Base-by-base conservation (phyloP, 2,329 filamentous ascomycete species). In the Diplocarpon rosae region DNA sequence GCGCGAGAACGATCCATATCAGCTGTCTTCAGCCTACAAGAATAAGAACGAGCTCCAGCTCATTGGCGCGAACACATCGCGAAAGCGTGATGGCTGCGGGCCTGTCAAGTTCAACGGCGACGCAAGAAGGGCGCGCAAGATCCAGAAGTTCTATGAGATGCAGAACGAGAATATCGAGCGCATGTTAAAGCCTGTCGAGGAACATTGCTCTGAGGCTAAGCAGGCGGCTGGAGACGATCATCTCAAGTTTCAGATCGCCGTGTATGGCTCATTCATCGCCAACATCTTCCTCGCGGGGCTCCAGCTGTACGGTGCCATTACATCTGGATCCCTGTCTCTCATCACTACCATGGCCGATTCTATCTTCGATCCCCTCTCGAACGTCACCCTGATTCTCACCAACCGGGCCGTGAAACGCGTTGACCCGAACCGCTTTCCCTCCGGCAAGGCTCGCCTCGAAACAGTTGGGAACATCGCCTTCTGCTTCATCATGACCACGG, bases 301-400 rank as follows among this genome's bases (percentile, higher is more conserved):
- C 14, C 92, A 98, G 65, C 69, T 95, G 31, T 98, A 93, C 62
- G 92, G 83, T 35, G 92, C 92, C 49, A 75, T 86, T 37, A 78
- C 84, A 0, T 95, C 89, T 0, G 80, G 83, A 37, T 95, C 88
- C n/a, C 75, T 96, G 30, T 95, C 90, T 5, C 78, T 98, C 37
- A 95, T 96, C 68, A 95, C 92, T 13, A 98, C 90, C 51, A 94
- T 94, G 85, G 90, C 89, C 13, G 92, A 98, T 65, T 80, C 89
- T 41, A 73, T 96, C 53, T 96, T 96, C 66, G 92, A 96, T 61
- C 92, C 88, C 8, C 62, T 93, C 58, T 90, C 84, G 59, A 95
- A 95, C 59, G 63, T 95, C 42, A 90, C 85, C 1, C 73, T 96
- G 12, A 87, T 96, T 46, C 65, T 95, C 31, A 87, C 83, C 49